A percentile compares a stretch with the other conserved stretches of the same genome.
Conservation (phyloP, 2,329 filamentous ascomycete species). For the Penicillium corylophilum region DNA sequence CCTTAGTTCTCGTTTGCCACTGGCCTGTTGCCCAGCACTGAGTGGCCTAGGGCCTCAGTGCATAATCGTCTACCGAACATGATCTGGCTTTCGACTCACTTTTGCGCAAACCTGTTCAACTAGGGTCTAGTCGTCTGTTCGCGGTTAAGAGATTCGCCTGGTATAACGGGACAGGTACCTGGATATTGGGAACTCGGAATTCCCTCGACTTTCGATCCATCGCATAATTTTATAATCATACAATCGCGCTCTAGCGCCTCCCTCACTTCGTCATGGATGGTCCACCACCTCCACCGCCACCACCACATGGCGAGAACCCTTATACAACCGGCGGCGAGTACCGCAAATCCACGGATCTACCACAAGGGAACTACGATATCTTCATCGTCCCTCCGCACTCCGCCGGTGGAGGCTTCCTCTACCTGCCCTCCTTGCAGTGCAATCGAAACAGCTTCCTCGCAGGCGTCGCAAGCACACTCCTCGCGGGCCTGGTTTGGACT, state of each 20-base stretch:
- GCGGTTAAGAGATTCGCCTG: background rate
- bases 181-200: background rate
- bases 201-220: background rate
- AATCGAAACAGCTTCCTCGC: slow-evolving; percentile 89
- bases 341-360: slow-evolving; percentile 59
- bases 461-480: slow-evolving; percentile 74
- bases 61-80: slow-evolving; percentile 31
- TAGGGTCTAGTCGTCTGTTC: slow-evolving; percentile 7
- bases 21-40: slow-evolving; percentile 26
- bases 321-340: slow-evolving; percentile 59
- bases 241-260: background rate
- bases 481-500: slow-evolving; percentile 70
- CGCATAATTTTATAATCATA: background rate
- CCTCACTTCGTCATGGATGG: slow-evolving; percentile 31
- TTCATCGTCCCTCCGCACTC: slow-evolving; percentile 95
- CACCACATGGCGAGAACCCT: slow-evolving; percentile 79
- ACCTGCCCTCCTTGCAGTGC: slow-evolving; percentile 84
- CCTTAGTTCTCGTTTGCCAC: background rate
- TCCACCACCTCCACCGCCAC: slow-evolving; percentile 69
- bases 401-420: slow-evolving; percentile 83
- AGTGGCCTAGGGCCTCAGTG: slow-evolving; percentile 33
- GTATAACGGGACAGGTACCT: slow-evolving; percentile 1
- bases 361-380: slow-evolving; percentile 91
- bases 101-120: slow-evolving; percentile 14
- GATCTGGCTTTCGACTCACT: slow-evolving; percentile 23